These are phyloP conservation scores for Endoconidiophora polonica DNA, from an alignment of 2,329 filamentous ascomycete genomes.

Conservation along the genomic window DNA sequence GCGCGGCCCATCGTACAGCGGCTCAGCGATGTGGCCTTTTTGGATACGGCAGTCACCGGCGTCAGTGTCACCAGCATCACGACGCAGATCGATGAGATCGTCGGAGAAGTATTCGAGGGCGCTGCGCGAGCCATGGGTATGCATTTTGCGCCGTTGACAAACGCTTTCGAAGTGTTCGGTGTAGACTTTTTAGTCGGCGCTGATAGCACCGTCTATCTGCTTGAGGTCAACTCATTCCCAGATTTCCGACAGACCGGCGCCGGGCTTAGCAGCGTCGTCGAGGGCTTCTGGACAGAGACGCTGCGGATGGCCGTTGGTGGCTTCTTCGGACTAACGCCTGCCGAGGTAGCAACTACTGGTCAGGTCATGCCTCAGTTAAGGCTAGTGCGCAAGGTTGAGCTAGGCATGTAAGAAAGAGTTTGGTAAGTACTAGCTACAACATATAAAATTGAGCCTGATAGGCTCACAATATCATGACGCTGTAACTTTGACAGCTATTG, in stretches of 20 bases:
- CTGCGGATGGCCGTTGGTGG: slow-evolving; percentile 47
- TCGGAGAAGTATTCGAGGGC: slow-evolving; percentile 69
- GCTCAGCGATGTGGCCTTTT: slow-evolving; percentile 51
- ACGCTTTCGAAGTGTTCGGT: slow-evolving; percentile 84
- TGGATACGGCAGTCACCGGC: slow-evolving; percentile 28
- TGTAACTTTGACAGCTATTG: too few relatives aligned
- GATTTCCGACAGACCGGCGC: slow-evolving; percentile 84
- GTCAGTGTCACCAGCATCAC: slow-evolving; percentile 48
- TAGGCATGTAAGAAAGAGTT: slow-evolving; percentile 26
- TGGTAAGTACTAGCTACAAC: too few relatives aligned
- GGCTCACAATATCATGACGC: too few relatives aligned
- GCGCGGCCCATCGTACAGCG: slow-evolving; percentile 43
- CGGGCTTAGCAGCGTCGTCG: slow-evolving; percentile 54
- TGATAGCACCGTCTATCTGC: slow-evolving; percentile 48
- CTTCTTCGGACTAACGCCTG: slow-evolving; percentile 39
- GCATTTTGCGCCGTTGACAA: slow-evolving; percentile 79
- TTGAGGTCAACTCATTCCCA: slow-evolving; percentile 92
- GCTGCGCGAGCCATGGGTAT: slow-evolving; percentile 69
- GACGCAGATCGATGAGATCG: slow-evolving; percentile 54
- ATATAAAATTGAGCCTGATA: too few relatives aligned
- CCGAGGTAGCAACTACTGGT: slow-evolving; percentile 10
- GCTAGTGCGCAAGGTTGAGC: slow-evolving; percentile 34
- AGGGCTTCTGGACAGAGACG: slow-evolving; percentile 59
- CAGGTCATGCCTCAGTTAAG: slow-evolving; percentile 27
- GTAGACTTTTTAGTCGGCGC: slow-evolving; percentile 75